Evolutionary conservation across 2,329 filamentous ascomycete species (phyloP).

Genomic region (Alternaria tenuissima): DNA sequence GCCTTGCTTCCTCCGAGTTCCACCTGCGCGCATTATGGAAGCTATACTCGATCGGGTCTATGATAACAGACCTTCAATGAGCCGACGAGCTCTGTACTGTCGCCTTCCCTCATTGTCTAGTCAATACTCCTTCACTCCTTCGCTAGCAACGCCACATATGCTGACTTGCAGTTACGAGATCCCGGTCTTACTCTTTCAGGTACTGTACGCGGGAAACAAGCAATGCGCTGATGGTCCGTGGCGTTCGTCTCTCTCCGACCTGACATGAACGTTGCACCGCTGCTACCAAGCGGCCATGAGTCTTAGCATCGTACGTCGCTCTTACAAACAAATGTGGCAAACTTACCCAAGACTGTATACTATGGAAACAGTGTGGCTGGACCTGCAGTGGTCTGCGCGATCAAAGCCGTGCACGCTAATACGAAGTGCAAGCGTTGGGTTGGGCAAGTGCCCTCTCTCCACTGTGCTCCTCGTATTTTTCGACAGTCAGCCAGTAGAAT

Average conservation of each 20-base stretch:
- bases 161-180: conserved; percentile 36
- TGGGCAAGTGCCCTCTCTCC: background rate
- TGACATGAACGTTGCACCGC: conserved; percentile 25
- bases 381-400: background rate
- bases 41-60: conserved; percentile 21
- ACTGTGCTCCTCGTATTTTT: conserved; percentile 17
- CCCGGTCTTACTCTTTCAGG: conserved; percentile 18
- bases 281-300: background rate
- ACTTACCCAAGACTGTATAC: background rate
- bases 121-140: conserved; percentile 17
- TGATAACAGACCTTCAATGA: conserved; percentile 23
- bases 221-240: conserved; percentile 18
- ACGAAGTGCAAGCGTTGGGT: conserved; percentile 8
- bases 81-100: conserved; percentile 1
- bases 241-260: conserved; percentile 5
- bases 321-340: conserved; percentile 11
- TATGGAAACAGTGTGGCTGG: background rate
- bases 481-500: conserved; percentile 9
- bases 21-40: background rate
- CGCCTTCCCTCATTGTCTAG: conserved; percentile 15
- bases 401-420: background rate
- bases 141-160: conserved; percentile 26
- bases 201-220: conserved; percentile 28
- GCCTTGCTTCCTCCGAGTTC: background rate
- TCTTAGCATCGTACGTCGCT: background rate